phyloP scores from a whole-genome alignment of 2,329 filamentous ascomycete species.

The Cyclaneusma minus region DNA sequence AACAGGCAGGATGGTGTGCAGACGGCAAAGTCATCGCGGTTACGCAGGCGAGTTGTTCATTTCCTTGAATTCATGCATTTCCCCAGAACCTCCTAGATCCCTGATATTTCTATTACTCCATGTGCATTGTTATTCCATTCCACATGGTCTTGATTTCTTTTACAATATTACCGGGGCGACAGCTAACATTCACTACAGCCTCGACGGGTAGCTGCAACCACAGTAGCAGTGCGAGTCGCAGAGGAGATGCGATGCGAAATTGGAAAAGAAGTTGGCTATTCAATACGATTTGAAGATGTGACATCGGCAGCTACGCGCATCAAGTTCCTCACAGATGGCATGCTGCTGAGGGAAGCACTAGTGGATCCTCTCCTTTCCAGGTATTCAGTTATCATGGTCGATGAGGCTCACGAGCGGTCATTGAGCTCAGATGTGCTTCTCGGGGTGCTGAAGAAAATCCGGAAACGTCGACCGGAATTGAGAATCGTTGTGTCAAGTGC shows the following conservation, averaged over 20 bases:
- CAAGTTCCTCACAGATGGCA: constrained; percentile 89
- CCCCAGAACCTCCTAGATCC: too few species aligned
- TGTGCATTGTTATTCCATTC: too few species aligned
- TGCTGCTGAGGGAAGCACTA: constrained; percentile 80
- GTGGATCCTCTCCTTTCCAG: constrained; percentile 81
- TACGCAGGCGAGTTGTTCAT: constrained; percentile 77
- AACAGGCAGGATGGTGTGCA: constrained; percentile 76
- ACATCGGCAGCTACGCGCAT: constrained; percentile 75
- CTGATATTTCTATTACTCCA: too few species aligned
- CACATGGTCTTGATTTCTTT: too few species aligned
- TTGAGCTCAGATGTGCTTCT: constrained; percentile 84
- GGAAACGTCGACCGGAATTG: constrained; percentile 62
- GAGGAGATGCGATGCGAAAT: constrained; percentile 77
- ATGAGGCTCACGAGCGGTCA: constrained; percentile 90
- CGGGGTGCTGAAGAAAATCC: constrained; percentile 81
- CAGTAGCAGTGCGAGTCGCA: constrained; percentile 75
- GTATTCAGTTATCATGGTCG: constrained; percentile 95
- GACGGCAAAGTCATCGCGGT: constrained; percentile 73
- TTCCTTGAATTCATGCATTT: too few species aligned
- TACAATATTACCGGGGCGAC: too few species aligned
- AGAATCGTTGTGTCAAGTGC: constrained; percentile 87
- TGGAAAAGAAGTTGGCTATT: constrained; percentile 86
- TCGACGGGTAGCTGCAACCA: constrained; percentile 77
- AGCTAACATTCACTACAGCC: constrained; percentile 43
- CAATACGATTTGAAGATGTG: constrained; percentile 81